Conservation (phyloP, 306 rosid species). For the Ammopiptanthus mongolicus region DNA sequence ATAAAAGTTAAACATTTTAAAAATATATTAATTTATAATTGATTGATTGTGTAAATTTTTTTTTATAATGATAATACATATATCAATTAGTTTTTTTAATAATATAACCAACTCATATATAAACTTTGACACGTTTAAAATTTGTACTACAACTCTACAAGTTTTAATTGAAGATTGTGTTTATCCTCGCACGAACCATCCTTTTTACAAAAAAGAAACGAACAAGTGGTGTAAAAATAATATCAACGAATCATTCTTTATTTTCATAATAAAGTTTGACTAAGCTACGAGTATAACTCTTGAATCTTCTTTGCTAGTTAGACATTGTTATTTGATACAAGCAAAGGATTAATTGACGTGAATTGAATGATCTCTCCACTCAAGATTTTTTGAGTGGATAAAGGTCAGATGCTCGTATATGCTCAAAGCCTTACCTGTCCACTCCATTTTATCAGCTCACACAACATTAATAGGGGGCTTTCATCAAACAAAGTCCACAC, state of each 20-base stretch:
- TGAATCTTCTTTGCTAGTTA: neutral
- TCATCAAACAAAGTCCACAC: neutral
- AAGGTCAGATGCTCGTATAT: neutral
- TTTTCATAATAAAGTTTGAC: too few relatives aligned
- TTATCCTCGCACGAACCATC: neutral
- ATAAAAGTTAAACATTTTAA: too few relatives aligned
- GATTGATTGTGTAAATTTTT: too few relatives aligned
- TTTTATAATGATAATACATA: too few relatives aligned
- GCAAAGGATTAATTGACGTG: neutral
- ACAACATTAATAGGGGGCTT: neutral
- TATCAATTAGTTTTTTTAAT: too few relatives aligned
- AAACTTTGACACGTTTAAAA: slow-evolving; percentile 9
- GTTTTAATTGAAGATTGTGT: neutral
- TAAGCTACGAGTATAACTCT: neutral
- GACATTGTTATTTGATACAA: neutral
- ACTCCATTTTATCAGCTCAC: neutral
- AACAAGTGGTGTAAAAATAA: neutral
- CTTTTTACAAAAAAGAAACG: neutral
- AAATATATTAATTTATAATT: too few relatives aligned
- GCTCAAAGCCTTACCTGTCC: neutral
- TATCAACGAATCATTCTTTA: too few relatives aligned
- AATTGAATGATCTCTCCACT: neutral
- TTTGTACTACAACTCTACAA: too few relatives aligned
- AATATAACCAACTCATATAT: neutral
- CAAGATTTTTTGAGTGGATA: neutral